Base-by-base conservation (phyloP, 139 green algal species). In the Monoraphidium neglectum region DNA sequence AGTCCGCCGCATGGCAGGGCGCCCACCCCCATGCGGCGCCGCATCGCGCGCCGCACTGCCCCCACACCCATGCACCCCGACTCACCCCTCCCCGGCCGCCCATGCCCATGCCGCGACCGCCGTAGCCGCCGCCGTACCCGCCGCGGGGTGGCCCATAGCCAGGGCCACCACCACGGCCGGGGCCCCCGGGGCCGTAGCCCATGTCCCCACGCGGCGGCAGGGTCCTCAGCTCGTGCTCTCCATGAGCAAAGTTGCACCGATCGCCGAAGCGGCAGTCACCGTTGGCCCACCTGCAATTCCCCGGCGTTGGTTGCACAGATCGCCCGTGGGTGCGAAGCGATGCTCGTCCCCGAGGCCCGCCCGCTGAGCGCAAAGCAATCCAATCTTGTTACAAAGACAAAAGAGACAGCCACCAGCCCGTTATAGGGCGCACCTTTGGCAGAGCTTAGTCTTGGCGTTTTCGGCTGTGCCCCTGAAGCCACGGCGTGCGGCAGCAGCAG, bases 181-280 rank as follows among this genome's bases (percentile, higher is more conserved):
- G n/a, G n/a, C n/a, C n/a, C n/a, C n/a, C n/a, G n/a, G n/a, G n/a
- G n/a, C n/a, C n/a, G n/a, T n/a, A n/a, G n/a, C n/a, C n/a, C 56
- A 60, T 66, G 36, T 76, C 77, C 33, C 77, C 82, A 21, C 78
- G 69, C 6, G 82, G 79, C 1, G 90, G 89, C 35, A 94, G 68
- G 51, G 82, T 83, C 36, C 94, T 71, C 24, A 98, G 87, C 85
- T 98, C 93, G 18, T 92, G 74, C 32, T 98, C 93, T 10, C 95
- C 95, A 57, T 98, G 95, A 1, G 95, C 95, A 84, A 98, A 98
- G 77, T 98, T 97, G 85, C 95, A 98, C 43, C 91, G 76, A 61
- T 95, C 91, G 36, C 93, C 95, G 78, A 98, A 98, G 0, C 93
- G 82, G 77, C 95, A 98, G 47, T 95, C 83, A 21, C 93, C 93